A percentile compares a stretch with the other conserved stretches of the same genome.
Evolutionary conservation across 2,329 filamentous ascomycete genomes (phyloP).

Genomic region (Macroventuria anomochaeta): DNA sequence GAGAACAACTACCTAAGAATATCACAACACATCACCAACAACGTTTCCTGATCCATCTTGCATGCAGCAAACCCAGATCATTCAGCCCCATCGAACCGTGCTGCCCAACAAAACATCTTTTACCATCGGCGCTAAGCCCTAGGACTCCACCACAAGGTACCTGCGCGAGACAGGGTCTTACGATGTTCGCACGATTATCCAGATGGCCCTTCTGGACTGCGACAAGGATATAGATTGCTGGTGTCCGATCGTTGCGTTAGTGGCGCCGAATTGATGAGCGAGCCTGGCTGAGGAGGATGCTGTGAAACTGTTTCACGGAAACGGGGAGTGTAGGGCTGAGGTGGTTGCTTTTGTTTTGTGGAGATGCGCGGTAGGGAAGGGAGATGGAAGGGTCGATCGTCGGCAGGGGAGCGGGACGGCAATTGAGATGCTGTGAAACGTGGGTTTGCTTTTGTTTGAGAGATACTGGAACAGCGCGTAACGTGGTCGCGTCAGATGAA

Average conservation of each 20-base stretch:
- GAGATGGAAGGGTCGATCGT: neutral
- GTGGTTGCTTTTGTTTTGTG: constrained; percentile 5
- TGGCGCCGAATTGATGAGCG: constrained; percentile 8
- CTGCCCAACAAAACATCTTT: neutral
- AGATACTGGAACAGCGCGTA: neutral
- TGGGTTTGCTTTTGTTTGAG: neutral
- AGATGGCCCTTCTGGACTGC: constrained; percentile 2
- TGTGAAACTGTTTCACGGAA: constrained; percentile 8
- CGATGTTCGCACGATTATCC: neutral
- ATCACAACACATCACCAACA: neutral
- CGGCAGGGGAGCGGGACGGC: constrained; percentile 4
- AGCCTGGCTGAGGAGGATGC: neutral
- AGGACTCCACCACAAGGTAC: neutral
- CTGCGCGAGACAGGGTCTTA: neutral
- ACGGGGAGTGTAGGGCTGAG: constrained; percentile 10
- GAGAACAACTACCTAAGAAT: neutral
- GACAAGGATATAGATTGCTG: constrained; percentile 6
- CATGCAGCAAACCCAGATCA: neutral
- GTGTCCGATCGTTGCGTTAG: constrained; percentile 1
- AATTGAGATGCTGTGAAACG: constrained; percentile 6
- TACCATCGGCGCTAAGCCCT: neutral
- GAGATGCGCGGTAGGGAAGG: neutral
- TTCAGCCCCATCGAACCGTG: neutral
- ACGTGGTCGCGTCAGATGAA: neutral
- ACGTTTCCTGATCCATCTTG: neutral